Evolutionary conservation across 139 green algal species (phyloP).

Genomic region (Micromonas commoda): DNA sequence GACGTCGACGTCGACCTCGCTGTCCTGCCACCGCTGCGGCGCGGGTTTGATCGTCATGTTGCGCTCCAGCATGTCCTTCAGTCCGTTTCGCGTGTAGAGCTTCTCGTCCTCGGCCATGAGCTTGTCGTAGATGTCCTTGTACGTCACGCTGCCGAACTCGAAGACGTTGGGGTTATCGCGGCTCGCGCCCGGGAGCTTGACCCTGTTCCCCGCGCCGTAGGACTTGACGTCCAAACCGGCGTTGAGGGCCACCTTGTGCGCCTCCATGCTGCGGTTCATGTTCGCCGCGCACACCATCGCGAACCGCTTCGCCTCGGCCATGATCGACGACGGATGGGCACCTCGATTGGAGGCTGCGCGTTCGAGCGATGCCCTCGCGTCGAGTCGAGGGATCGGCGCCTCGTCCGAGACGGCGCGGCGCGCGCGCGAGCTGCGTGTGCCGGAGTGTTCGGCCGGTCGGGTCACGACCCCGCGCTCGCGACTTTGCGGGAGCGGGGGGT

Average conservation of each 20-base stretch:
- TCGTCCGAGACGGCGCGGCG: neutral
- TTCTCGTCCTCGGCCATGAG: constrained; percentile 45
- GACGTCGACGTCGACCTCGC: constrained; percentile 39
- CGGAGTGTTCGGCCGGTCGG: neutral
- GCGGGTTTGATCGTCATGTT: constrained; percentile 75
- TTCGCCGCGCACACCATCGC: constrained; percentile 89
- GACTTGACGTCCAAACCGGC: constrained; percentile 62
- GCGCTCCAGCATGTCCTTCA: constrained; percentile 72
- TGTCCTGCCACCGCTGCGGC: constrained; percentile 75
- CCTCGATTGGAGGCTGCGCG: neutral
- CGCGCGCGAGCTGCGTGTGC: neutral
- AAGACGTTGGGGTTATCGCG: constrained; percentile 76
- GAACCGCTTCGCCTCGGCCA: constrained; percentile 43
- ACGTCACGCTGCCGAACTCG: constrained; percentile 70
- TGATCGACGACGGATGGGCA: neutral
- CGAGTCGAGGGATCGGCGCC: neutral
- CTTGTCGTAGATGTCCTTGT: constrained; percentile 62
- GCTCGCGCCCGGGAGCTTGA: constrained; percentile 73
- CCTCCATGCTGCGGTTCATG: constrained; percentile 81
- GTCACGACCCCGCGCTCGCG: too few species aligned
- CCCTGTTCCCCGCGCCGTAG: constrained; percentile 67
- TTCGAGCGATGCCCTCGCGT: neutral
- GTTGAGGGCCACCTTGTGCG: constrained; percentile 61
- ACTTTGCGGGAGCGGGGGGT: too few species aligned
- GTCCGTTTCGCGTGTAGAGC: constrained; percentile 65